phyloP scores from a whole-genome alignment of 1,284 basidiomycete genomes.

The Schizopora paradoxa region DNA sequence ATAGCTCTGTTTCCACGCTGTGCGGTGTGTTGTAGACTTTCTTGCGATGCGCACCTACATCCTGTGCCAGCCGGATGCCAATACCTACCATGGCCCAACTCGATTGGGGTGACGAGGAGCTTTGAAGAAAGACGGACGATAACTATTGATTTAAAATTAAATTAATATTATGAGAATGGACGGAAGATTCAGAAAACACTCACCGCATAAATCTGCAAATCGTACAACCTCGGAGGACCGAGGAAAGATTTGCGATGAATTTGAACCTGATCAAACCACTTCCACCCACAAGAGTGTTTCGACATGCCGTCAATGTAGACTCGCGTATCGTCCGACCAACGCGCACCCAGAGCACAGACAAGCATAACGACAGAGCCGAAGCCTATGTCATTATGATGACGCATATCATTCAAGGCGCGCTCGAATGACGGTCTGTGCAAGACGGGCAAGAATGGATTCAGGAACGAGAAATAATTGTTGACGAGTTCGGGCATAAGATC shows the following conservation, averaged over 20 bases:
- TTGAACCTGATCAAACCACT: constrained; percentile 65
- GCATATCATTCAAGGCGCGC: constrained; percentile 45
- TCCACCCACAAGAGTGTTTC: constrained; percentile 65
- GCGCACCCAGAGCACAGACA: constrained; percentile 70
- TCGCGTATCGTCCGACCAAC: constrained; percentile 60
- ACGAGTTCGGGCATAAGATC: constrained; percentile 62
- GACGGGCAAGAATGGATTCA: constrained; percentile 65
- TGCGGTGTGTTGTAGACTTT: constrained; percentile 35
- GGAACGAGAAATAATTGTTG: constrained; percentile 60
- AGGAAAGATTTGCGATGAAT: constrained; percentile 44
- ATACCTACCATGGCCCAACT: constrained; percentile 70
- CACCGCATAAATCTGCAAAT: constrained; percentile 58
- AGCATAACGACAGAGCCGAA: constrained; percentile 70
- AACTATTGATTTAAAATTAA: constrained; percentile 9
- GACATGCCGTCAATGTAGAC: constrained; percentile 43
- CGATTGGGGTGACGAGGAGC: constrained; percentile 61
- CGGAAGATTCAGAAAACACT: constrained; percentile 9
- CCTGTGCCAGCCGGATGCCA: constrained; percentile 63
- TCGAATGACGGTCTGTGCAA: constrained; percentile 77
- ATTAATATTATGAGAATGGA: not conserved
- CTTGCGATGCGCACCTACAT: constrained; percentile 60
- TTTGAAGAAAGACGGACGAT: constrained; percentile 39
- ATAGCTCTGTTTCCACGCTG: constrained; percentile 58
- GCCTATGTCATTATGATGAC: constrained; percentile 52
- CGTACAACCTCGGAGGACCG: constrained; percentile 60